Evolutionary conservation across 108 stramenopile species (phyloP), one percentile per base, ranked within the genome.

Genomic region (Mediolabrus comicus): DNA sequence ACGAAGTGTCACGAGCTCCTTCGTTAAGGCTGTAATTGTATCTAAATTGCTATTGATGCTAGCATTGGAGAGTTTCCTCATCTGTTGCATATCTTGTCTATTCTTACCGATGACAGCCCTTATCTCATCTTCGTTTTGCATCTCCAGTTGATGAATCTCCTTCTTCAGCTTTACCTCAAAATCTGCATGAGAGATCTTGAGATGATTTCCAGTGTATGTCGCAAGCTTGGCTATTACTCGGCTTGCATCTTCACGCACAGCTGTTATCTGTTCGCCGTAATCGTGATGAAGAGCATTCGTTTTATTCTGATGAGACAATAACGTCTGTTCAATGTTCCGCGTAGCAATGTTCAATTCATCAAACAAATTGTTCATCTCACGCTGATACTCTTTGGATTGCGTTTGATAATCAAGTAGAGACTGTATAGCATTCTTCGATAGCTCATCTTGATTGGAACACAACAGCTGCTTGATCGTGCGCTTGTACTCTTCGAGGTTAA

Each of bases 391-490:
- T 32, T 68, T 54, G 31, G 51, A 67, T 26, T 65, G 30, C 9
- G 71, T 25, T 27, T 79, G 78, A 36, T 62, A 51, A 19, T 79
- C 58, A 0, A 57, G 22, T 31, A 74, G 69, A 0, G 59, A 59
- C 54, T 69, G 57, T 1, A 59, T 61, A 27, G 58, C 52, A 25
- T 69, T 74, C 27, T 33, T 17, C 3, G 69, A 52, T 3, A 77
- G 32, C 34, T 70, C 76, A 66, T 59, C 63, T 30, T 77, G 63
- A 61, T 77, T 70, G 17, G 64, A 56, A 53, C 59, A 65, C 31
- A 77, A 53, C 22, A 69, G 62, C 33, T 77, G 54, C 38, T 77
- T 77, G 26, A 77, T 60, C 22, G 62, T 69, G 28, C 65, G 69
- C 33, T 77, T 77, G 69, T 59, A 65, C 14, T 59, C 25, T 3